Evolutionary conservation across 2,329 filamentous ascomycete genomes (phyloP).

Genomic region (Fusarium metavorans): DNA sequence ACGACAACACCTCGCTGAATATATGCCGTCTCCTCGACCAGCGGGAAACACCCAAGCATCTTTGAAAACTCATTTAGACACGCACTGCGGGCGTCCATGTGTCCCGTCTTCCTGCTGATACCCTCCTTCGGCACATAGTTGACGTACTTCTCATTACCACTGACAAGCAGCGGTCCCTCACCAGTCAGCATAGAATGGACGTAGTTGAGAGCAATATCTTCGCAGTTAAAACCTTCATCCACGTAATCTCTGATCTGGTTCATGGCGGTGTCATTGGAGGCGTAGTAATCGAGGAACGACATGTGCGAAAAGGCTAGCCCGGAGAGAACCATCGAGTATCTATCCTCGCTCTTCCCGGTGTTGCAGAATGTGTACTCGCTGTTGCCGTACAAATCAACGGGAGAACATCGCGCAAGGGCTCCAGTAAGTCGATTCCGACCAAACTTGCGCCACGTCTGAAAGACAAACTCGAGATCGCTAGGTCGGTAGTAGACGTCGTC

Average conservation of each 20-base stretch:
- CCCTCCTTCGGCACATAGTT: constrained; percentile 48
- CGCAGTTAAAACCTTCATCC: constrained; percentile 55
- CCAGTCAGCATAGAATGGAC: constrained; percentile 50
- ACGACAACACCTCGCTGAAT: constrained; percentile 49
- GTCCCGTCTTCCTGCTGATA: constrained; percentile 50
- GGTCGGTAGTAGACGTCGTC: constrained; percentile 56
- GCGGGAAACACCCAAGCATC: constrained; percentile 51
- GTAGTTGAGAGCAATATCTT: constrained; percentile 56
- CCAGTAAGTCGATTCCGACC: constrained; percentile 51
- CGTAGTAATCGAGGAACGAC: constrained; percentile 54
- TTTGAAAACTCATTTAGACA: constrained; percentile 52
- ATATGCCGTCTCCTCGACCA: constrained; percentile 50
- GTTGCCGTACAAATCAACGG: constrained; percentile 38
- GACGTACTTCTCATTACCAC: constrained; percentile 48
- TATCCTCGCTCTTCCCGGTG: constrained; percentile 37
- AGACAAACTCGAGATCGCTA: constrained; percentile 54
- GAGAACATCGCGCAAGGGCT: constrained; percentile 52
- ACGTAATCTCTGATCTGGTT: constrained; percentile 51
- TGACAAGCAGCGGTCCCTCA: constrained; percentile 50
- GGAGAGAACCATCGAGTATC: constrained; percentile 54
- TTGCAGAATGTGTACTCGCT: constrained; percentile 52
- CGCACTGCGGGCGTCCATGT: constrained; percentile 49
- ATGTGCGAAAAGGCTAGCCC: constrained; percentile 54
- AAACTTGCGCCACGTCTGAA: constrained; percentile 55
- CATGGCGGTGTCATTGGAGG: constrained; percentile 48